Conservation (phyloP, 2,329 filamentous ascomycete genomes). For the Apiospora koreana region DNA sequence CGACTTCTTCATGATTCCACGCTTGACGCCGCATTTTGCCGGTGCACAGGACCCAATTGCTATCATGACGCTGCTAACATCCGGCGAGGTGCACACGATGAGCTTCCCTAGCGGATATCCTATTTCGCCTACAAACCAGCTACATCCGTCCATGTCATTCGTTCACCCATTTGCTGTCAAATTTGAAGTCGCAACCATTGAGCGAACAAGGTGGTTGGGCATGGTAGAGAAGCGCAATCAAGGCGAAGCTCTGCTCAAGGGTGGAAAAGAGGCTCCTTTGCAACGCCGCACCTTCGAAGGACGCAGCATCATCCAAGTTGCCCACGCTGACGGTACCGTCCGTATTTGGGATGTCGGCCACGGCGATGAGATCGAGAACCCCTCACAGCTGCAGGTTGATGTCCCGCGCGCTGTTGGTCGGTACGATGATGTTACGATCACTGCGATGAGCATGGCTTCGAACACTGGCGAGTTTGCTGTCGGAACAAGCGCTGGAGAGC, state of each 20-base stretch:
- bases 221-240: conserved; percentile 82
- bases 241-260: conserved; percentile 76
- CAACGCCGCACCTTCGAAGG: conserved; percentile 77
- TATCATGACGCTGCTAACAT: conserved; percentile 75
- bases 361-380: conserved; percentile 91
- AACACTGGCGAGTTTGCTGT: conserved; percentile 82
- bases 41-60: conserved; percentile 91
- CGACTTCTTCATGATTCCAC: conserved; percentile 82
- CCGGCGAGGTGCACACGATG: conserved; percentile 85
- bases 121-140: conserved; percentile 88
- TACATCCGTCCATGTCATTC: conserved; percentile 84
- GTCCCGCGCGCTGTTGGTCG: conserved; percentile 79
- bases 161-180: conserved; percentile 87
- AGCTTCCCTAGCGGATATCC: conserved; percentile 91
- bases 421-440: conserved; percentile 75
- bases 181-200: conserved; percentile 70
- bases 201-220: conserved; percentile 82
- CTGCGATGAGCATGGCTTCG: conserved; percentile 78
- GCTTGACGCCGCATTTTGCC: conserved; percentile 79
- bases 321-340: conserved; percentile 90
- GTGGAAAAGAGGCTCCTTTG: conserved; percentile 72
- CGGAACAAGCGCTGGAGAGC: conserved; percentile 80
- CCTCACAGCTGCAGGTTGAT: conserved; percentile 79
- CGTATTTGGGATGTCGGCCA: conserved; percentile 91
- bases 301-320: conserved; percentile 81